These are phyloP conservation scores for Physocladia obscura DNA, from an alignment of 192 early-diverging fungal genomes.

Conservation along the genomic window DNA sequence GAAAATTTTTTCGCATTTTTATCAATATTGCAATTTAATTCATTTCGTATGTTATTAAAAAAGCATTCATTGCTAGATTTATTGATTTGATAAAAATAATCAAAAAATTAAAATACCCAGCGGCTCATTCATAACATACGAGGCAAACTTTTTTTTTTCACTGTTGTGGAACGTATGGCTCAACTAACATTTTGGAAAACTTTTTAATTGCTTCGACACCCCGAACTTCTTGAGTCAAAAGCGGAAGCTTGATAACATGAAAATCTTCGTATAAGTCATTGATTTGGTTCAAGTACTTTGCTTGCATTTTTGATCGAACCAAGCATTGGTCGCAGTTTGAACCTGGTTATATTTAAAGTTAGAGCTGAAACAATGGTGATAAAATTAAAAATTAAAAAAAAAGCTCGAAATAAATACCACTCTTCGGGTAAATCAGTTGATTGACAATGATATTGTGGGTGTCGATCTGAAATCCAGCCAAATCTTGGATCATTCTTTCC, in stretches of 20 bases:
- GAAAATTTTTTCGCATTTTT: too few species aligned
- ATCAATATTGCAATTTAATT: too few species aligned
- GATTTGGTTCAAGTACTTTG: conserved; percentile 98
- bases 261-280: conserved; percentile 99
- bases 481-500: conserved; percentile 98
- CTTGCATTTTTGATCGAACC: conserved; percentile 97
- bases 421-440: conserved; percentile 93
- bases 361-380: too few species aligned
- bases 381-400: too few species aligned
- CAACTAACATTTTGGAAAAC: conserved; percentile 89
- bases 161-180: conserved; percentile 70
- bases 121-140: too few species aligned
- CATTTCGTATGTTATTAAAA: too few species aligned
- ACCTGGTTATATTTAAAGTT: too few species aligned
- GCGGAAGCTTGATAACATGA: conserved; percentile 89
- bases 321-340: conserved; percentile 69
- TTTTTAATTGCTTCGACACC: conserved; percentile 89
- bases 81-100: too few species aligned
- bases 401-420: conserved; percentile 58
- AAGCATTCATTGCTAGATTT: too few species aligned
- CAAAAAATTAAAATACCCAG: too few species aligned
- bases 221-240: conserved; percentile 94
- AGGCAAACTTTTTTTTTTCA: too few species aligned
- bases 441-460: conserved; percentile 99
- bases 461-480: conserved; percentile 95